Conservation (phyloP, 2,329 filamentous ascomycete genomes). For the Trichophyton mentagrophytes region DNA sequence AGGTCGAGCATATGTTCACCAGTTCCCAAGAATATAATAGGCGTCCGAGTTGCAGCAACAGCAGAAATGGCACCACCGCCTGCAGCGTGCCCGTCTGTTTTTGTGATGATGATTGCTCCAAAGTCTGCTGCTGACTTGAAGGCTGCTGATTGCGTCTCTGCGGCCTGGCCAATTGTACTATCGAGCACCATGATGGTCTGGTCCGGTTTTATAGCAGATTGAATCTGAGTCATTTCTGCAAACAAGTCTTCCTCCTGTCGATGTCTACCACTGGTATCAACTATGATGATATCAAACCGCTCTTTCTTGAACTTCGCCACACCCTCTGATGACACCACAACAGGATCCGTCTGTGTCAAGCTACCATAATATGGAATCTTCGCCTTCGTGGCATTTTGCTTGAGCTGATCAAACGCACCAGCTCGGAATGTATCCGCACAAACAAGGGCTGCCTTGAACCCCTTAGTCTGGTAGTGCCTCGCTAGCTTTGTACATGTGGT, state of each 20-base stretch:
- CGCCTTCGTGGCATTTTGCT: conserved; percentile 97
- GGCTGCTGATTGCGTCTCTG: conserved; percentile 83
- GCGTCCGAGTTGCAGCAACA: conserved; percentile 88
- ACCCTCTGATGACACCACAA: conserved; percentile 83
- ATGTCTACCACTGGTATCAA: conserved; percentile 91
- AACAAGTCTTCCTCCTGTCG: conserved; percentile 91
- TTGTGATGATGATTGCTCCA: conserved; percentile 96
- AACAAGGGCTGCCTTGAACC: conserved; percentile 84
- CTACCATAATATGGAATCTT: conserved; percentile 99
- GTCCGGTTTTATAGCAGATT: conserved; percentile 75
- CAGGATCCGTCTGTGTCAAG: conserved; percentile 89
- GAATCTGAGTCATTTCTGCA: conserved; percentile 95
- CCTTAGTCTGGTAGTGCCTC: conserved; percentile 82
- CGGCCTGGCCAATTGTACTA: conserved; percentile 89
- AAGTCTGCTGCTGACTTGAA: conserved; percentile 98
- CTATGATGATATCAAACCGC: conserved; percentile 94
- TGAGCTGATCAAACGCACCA: conserved; percentile 94
- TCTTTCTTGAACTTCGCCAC: conserved; percentile 99
- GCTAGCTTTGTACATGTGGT: conserved; percentile 97
- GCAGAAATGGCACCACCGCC: conserved; percentile 96
- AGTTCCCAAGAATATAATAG: conserved; percentile 95
- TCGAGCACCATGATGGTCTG: conserved; percentile 98
- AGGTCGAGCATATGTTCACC: conserved; percentile 95
- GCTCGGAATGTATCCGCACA: conserved; percentile 98
- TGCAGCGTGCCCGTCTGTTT: conserved; percentile 89